These are phyloP conservation scores for Emergomyces africanus DNA, from an alignment of 2,329 filamentous ascomycete genomes.

Conservation along the genomic window DNA sequence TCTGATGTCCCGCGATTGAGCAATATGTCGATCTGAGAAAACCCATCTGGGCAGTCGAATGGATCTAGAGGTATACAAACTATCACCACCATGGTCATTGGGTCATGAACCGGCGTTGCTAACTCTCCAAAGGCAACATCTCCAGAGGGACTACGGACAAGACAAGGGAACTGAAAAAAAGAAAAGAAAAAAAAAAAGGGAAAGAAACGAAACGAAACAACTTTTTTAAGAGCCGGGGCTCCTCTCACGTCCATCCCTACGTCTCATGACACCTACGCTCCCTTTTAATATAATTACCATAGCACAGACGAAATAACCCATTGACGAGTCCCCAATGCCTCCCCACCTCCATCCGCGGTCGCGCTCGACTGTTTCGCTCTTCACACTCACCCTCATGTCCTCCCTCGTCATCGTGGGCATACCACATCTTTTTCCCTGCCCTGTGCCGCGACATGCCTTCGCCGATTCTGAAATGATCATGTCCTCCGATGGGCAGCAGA, in stretches of 20 bases:
- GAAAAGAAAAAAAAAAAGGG: not conserved
- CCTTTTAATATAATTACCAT: not conserved
- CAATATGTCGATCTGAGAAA: not conserved
- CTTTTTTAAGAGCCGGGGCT: not conserved
- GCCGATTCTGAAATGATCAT: conserved; percentile 50
- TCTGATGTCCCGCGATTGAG: conserved; percentile 10
- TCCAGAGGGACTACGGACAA: not conserved
- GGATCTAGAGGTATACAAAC: not conserved
- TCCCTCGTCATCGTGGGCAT: conserved; percentile 87
- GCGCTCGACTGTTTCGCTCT: conserved; percentile 83
- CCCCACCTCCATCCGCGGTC: conserved; percentile 85
- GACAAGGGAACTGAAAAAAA: too few relatives aligned
- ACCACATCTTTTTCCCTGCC: conserved; percentile 84
- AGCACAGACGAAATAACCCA: not conserved
- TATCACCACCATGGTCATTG: not conserved
- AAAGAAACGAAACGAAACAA: not conserved
- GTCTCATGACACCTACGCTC: not conserved
- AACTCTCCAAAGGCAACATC: not conserved
- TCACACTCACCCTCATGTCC: conserved; percentile 79
- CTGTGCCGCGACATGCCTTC: conserved; percentile 61
- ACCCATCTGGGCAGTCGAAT: conserved; percentile 3
- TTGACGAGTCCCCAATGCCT: conserved; percentile 44
- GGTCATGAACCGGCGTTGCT: not conserved
- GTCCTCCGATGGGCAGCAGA: conserved; percentile 31
- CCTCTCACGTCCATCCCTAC: not conserved